These are phyloP conservation scores for Entoloma clypeatum DNA, from an alignment of 1,284 basidiomycete species.

Conservation along the genomic window DNA sequence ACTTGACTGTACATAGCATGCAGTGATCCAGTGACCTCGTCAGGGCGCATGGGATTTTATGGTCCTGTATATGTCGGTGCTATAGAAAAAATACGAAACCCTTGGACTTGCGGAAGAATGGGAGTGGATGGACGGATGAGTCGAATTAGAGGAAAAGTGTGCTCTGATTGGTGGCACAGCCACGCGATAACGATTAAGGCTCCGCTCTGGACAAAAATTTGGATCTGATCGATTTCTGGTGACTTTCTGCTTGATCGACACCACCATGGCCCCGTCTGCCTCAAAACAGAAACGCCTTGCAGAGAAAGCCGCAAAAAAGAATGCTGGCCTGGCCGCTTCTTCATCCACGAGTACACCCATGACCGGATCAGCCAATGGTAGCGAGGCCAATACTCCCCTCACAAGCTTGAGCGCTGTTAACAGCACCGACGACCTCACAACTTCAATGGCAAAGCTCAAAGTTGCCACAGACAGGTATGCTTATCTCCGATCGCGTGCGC, in stretches of 20 bases:
- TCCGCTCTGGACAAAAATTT: conserved; percentile 35
- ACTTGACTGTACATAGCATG: too few species aligned
- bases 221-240: conserved; percentile 19
- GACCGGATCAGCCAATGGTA: conserved; percentile 60
- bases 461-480: conserved; percentile 82
- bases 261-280: conserved; percentile 67
- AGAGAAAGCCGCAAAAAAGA: conserved; percentile 88
- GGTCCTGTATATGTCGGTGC: too few species aligned
- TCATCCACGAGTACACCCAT: conserved; percentile 63
- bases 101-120: too few species aligned
- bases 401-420: conserved; percentile 73
- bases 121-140: not conserved
- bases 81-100: too few species aligned
- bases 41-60: too few species aligned
- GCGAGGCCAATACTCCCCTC: conserved; percentile 68
- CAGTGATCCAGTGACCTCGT: too few species aligned
- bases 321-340: conserved; percentile 48
- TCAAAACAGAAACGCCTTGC: conserved; percentile 86
- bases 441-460: conserved; percentile 86
- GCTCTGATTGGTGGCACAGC: conserved; percentile 11
- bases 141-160: not conserved
- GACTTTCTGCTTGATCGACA: conserved; percentile 5
- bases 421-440: conserved; percentile 69
- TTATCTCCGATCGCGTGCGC: conserved; percentile 1
- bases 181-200: conserved; percentile 23